Evolutionary conservation across 1,284 basidiomycete genomes (phyloP).

Genomic region (Coniferiporia sulphurascens): DNA sequence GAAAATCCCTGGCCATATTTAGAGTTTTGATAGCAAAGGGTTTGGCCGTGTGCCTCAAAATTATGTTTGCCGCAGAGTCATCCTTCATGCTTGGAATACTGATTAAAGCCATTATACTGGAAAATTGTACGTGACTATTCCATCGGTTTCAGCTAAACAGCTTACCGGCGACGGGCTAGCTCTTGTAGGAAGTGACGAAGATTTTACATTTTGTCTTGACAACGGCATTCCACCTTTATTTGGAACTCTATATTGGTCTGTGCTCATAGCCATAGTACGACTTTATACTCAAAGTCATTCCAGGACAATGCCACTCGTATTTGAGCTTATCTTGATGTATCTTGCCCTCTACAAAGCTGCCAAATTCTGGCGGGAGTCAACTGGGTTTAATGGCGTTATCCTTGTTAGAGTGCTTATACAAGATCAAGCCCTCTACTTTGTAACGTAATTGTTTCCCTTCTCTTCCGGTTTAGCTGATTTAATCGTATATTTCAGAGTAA

Average conservation of each 20-base stretch:
- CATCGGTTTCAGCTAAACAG: background rate
- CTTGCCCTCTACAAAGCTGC: constrained; percentile 1
- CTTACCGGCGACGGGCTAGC: background rate
- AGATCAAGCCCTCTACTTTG: constrained; percentile 2
- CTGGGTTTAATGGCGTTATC: background rate
- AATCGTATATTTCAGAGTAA: background rate
- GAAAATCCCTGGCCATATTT: background rate
- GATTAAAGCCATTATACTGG: background rate
- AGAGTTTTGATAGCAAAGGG: background rate
- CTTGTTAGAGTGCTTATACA: background rate
- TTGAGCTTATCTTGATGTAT: background rate
- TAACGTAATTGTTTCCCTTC: background rate
- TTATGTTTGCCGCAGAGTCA: background rate
- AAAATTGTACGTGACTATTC: background rate
- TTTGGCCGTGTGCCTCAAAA: background rate
- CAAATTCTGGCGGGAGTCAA: background rate
- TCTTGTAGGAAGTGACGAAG: background rate
- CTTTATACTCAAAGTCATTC: background rate
- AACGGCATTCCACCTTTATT: background rate
- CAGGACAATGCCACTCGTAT: constrained; percentile 6
- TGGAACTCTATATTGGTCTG: background rate
- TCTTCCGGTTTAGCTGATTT: background rate
- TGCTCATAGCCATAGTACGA: no score
- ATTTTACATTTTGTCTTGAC: background rate
- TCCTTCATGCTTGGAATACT: background rate